These are phyloP conservation scores for Penicillium psychrofluorescens DNA, from an alignment of 495 filamentous ascomycete genomes.

Conservation along the genomic window DNA sequence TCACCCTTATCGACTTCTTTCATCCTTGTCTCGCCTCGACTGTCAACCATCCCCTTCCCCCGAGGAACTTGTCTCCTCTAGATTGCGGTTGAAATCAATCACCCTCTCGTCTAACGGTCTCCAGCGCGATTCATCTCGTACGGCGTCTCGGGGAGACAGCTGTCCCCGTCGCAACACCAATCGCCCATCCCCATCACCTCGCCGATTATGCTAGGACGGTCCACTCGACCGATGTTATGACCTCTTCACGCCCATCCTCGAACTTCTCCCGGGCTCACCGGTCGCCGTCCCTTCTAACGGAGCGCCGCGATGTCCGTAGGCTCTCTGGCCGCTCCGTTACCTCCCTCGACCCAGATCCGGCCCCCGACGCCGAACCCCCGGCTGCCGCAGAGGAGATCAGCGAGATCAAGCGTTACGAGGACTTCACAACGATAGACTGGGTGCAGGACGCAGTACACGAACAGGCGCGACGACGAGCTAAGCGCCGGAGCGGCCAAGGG, in stretches of 20 bases:
- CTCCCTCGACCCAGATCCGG: slow-evolving; percentile 48
- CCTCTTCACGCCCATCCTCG: slow-evolving; percentile 50
- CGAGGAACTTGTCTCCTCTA: too few relatives aligned
- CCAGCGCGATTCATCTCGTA: too few relatives aligned
- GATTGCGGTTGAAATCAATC: too few relatives aligned
- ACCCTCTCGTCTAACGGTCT: too few relatives aligned
- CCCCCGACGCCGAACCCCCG: slow-evolving; percentile 36
- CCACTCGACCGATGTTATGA: slow-evolving; percentile 50
- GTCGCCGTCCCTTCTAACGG: slow-evolving; percentile 48
- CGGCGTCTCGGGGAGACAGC: neutral
- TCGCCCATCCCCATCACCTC: slow-evolving; percentile 6
- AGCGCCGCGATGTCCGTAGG: slow-evolving; percentile 55
- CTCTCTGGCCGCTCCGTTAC: slow-evolving; percentile 62
- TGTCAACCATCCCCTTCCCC: too few relatives aligned
- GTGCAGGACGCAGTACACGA: slow-evolving; percentile 94
- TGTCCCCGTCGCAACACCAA: neutral
- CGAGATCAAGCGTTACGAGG: slow-evolving; percentile 95
- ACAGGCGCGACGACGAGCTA: slow-evolving; percentile 69
- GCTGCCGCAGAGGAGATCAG: slow-evolving; percentile 91
- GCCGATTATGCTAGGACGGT: slow-evolving; percentile 28
- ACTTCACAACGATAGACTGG: slow-evolving; percentile 99
- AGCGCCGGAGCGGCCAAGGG: slow-evolving; percentile 63
- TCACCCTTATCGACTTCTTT: too few relatives aligned
- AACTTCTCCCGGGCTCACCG: slow-evolving; percentile 27
- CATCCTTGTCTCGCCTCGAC: too few relatives aligned